Evolutionary conservation across 2,329 filamentous ascomycete genomes (phyloP), one percentile per base, ranked within the genome.

Genomic region (Ambrosiella xylebori): DNA sequence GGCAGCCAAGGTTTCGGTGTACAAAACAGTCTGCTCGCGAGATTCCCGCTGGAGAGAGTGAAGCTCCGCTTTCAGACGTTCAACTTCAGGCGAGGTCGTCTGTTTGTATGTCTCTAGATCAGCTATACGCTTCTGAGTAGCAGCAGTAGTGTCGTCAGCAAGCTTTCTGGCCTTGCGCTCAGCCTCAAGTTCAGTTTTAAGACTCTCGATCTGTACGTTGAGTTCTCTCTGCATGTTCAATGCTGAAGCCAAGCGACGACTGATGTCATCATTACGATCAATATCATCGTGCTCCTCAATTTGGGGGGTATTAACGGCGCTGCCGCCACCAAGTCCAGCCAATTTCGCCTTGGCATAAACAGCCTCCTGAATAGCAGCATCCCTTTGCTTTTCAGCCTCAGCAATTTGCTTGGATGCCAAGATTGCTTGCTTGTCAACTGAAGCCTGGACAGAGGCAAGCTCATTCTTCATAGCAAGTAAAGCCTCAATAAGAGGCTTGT

Each of bases 281-380:
- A 71, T 71, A 55, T 86, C 84, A 41, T 81, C 75, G 54, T 79
- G 78, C 12, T 69, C 75, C 51, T 82, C 81, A 2, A 80, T 68
- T 65, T 81, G 75, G 58, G 84, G 72, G 45, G 80, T 77, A 65
- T 76, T 76, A 47, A 74, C 74, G 56, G 81, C 77, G 64, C 84
- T 88, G 58, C 81, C 27, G 27, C 27, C 77, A 41, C 79, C 82
- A 2, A 70, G 65, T 7, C 89, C 90, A 37, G 90, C 90, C 56
- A 96, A 74, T 67, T 88, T 96, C 2, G 94, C 89, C 67, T 94
- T 95, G 39, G 90, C 88, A 69, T 97, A 97, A 0, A 93, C 86
- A 0, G 93, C 93, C 71, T 98, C 94, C 64, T 85, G 86, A 57
- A 98, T 84, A n/a, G 93, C 93, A 45, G 85, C 83, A 70, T 98